Percentiles rank a stretch among this genome's conserved stretches.
Conservation (phyloP, 257 asterid species). For the Ocimum tenuiflorum region DNA sequence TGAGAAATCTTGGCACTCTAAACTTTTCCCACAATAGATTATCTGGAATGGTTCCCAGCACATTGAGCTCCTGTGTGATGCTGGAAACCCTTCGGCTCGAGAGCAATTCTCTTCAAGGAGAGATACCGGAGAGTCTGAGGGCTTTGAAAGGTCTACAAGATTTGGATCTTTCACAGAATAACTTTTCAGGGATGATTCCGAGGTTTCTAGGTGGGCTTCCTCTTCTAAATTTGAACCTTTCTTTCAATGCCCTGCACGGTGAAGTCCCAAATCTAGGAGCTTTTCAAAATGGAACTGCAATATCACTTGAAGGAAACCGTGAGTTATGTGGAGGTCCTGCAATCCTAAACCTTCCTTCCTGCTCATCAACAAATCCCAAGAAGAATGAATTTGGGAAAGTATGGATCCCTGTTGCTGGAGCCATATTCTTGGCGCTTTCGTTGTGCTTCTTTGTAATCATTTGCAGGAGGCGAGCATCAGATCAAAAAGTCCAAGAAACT, state of each 20-base stretch:
- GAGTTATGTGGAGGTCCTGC: neutral
- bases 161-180: constrained; percentile 14
- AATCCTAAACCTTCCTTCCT: neutral
- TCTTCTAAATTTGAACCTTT: neutral
- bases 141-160: constrained; percentile 16
- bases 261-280: neutral
- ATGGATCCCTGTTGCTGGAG: neutral
- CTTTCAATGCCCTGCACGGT: neutral
- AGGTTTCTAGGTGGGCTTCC: neutral
- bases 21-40: constrained; percentile 24
- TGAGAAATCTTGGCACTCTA: neutral
- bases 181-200: constrained; percentile 5
- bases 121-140: constrained; percentile 20
- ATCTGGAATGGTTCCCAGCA: constrained; percentile 22
- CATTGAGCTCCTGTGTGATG: constrained; percentile 6
- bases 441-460: neutral
- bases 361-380: too few species aligned
- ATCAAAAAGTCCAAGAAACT: neutral
- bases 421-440: neutral
- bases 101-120: constrained; percentile 19
- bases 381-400: too few species aligned
- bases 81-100: neutral
- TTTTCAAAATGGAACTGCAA: neutral
- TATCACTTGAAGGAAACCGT: neutral
- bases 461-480: neutral